Conservation (phyloP, 805 yeast species). For the Schwanniomyces polymorphus region DNA sequence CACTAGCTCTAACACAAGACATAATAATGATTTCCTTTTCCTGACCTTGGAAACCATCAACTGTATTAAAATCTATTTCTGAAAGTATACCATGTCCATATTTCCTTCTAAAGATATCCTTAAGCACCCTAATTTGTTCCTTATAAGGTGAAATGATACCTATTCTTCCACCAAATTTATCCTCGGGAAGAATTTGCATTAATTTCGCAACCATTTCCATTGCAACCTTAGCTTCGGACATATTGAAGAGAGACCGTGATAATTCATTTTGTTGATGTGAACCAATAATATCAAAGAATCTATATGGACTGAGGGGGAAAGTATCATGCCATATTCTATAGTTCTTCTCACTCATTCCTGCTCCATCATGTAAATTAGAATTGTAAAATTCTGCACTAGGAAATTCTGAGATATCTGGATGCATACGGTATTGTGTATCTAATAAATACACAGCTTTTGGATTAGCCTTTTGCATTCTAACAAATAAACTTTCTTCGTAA, state of each 20-base stretch:
- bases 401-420: slow-evolving; percentile 83
- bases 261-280: slow-evolving; percentile 62
- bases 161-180: slow-evolving; percentile 66
- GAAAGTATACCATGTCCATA: slow-evolving; percentile 65
- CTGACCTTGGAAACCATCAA: slow-evolving; percentile 91
- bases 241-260: slow-evolving; percentile 72
- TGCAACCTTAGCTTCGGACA: slow-evolving; percentile 70
- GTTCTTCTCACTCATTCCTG: slow-evolving; percentile 60
- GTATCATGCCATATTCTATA: slow-evolving; percentile 72
- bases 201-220: slow-evolving; percentile 61
- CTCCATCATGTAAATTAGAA: slow-evolving; percentile 75
- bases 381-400: slow-evolving; percentile 84
- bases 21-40: slow-evolving; percentile 92
- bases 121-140: slow-evolving; percentile 70
- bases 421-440: slow-evolving; percentile 97
- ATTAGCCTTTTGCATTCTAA: slow-evolving; percentile 78
- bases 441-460: slow-evolving; percentile 65
- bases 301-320: slow-evolving; percentile 66
- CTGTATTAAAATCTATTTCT: slow-evolving; percentile 85
- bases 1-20: slow-evolving; percentile 92
- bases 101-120: slow-evolving; percentile 52
- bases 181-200: slow-evolving; percentile 45
- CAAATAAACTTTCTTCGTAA: slow-evolving; percentile 92
- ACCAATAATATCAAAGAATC: slow-evolving; percentile 68
- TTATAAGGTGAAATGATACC: slow-evolving; percentile 96